phyloP scores from a whole-genome alignment of 2,329 filamentous ascomycete species.

The Fusarium sp. region DNA sequence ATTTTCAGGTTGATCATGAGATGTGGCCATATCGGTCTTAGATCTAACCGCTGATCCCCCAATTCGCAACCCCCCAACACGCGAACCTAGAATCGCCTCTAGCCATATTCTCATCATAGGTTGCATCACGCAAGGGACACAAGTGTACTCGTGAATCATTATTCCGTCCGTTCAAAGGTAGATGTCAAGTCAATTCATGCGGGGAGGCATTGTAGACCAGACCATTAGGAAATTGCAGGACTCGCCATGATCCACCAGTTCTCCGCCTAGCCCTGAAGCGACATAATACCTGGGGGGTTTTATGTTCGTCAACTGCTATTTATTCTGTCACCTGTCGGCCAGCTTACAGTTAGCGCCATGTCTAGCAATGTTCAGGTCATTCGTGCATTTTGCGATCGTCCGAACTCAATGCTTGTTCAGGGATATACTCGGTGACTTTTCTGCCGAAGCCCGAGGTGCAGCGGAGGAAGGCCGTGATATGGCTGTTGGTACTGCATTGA shows the following conservation, averaged over 20 bases:
- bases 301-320: no score
- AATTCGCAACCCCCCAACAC: not conserved
- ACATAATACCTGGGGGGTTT: no score
- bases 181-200: not conserved
- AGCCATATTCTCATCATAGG: not conserved
- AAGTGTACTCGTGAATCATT: not conserved
- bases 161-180: not conserved
- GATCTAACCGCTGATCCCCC: not conserved
- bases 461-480: conserved; percentile 11
- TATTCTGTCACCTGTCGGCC: not conserved
- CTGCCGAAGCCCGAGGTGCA: conserved; percentile 25
- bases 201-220: conserved; percentile 2
- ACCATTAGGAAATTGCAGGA: conserved; percentile 20
- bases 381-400: not conserved
- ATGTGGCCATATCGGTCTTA: not conserved
- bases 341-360: not conserved
- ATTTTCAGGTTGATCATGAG: no score
- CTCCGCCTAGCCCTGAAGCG: no score
- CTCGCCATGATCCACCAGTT: not conserved
- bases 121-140: not conserved
- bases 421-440: conserved; percentile 5
- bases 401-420: not conserved
- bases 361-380: not conserved
- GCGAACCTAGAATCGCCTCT: not conserved
- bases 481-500: not conserved